Evolutionary conservation across 371 early-diverging fungal genomes (phyloP).

Genomic region (Syncephalastrum monosporum): DNA sequence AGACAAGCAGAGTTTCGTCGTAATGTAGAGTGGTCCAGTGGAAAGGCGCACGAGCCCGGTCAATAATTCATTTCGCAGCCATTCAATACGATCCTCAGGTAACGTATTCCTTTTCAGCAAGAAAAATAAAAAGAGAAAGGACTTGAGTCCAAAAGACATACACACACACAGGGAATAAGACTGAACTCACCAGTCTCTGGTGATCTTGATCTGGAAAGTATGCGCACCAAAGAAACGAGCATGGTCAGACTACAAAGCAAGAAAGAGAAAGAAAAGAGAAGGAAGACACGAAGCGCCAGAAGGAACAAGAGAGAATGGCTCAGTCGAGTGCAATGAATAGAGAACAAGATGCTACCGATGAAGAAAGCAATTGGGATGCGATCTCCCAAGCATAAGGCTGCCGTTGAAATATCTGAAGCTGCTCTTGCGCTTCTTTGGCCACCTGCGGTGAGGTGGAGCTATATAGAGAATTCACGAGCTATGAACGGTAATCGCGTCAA

Average conservation of each 20-base stretch:
- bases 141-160: no score
- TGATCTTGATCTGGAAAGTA: constrained; percentile 78
- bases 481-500: not conserved
- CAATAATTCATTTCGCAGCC: constrained; percentile 63
- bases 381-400: constrained; percentile 75
- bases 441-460: constrained; percentile 36
- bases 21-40: constrained; percentile 64
- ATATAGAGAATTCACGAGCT: constrained; percentile 53
- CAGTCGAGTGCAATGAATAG: not conserved
- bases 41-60: constrained; percentile 59
- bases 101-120: constrained; percentile 52
- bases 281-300: constrained; percentile 1
- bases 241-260: constrained; percentile 50
- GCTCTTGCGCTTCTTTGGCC: constrained; percentile 63
- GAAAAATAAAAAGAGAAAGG: not conserved
- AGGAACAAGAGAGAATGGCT: not conserved
- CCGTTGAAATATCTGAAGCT: constrained; percentile 68
- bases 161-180: not conserved
- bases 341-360: constrained; percentile 32
- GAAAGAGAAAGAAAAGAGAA: not conserved
- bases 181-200: constrained; percentile 69
- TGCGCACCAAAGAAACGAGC: constrained; percentile 86
- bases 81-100: constrained; percentile 57
- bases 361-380: constrained; percentile 62
- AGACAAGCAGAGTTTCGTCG: constrained; percentile 73